Percentiles rank a stretch among this genome's conserved stretches.
Evolutionary conservation across 768 basidiomycete genomes (phyloP).

Genomic region (Guyanaporus albipodus): DNA sequence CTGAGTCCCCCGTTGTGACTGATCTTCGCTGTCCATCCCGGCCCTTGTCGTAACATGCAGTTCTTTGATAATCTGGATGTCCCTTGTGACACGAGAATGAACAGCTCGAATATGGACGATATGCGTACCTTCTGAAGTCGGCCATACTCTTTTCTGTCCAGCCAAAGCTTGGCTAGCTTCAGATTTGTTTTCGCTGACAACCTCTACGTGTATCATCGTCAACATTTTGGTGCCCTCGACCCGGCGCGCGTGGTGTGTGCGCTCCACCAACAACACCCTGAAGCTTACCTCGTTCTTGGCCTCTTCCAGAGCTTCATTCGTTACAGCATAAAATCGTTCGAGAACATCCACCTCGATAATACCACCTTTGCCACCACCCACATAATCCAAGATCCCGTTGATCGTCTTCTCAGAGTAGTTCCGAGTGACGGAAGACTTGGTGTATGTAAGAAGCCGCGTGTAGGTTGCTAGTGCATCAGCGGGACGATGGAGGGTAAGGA

Average conservation of each 20-base stretch:
- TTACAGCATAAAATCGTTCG: constrained; percentile 94
- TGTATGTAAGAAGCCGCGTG: constrained; percentile 82
- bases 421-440: constrained; percentile 90
- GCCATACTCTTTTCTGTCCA: constrained; percentile 87
- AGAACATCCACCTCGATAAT: constrained; percentile 78
- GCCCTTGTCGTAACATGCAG: constrained; percentile 63
- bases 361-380: constrained; percentile 84
- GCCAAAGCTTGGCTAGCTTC: constrained; percentile 96
- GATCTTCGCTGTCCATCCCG: constrained; percentile 64
- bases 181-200: constrained; percentile 93
- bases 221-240: background rate
- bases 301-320: constrained; percentile 84
- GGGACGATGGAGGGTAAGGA: constrained; percentile 72
- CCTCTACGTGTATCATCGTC: constrained; percentile 47
- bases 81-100: background rate
- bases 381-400: constrained; percentile 97
- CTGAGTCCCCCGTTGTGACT: constrained; percentile 92
- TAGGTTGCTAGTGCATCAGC: constrained; percentile 85
- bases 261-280: background rate
- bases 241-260: background rate
- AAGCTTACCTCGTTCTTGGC: constrained; percentile 87
- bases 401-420: constrained; percentile 99
- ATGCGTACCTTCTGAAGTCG: constrained; percentile 70
- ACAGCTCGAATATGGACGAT: background rate
- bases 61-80: constrained; percentile 66